phyloP scores from a whole-genome alignment of 495 filamentous ascomycete species.

The Clohesyomyces aquaticus region DNA sequence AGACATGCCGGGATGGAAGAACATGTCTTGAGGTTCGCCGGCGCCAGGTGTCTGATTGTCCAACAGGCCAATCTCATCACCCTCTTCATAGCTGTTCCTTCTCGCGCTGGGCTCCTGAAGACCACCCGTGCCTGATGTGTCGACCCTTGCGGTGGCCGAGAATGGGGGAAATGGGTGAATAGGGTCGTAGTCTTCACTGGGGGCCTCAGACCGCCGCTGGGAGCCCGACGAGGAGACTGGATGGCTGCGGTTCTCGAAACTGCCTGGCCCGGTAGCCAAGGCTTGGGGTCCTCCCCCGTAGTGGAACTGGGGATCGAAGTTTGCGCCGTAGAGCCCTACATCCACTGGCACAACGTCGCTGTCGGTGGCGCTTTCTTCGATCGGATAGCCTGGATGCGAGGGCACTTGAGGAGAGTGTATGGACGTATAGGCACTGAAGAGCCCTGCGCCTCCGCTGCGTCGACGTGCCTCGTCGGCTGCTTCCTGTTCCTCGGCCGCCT shows the following conservation, averaged over 20 bases:
- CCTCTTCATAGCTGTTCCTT: slow-evolving; percentile 90
- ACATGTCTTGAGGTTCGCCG: slow-evolving; percentile 83
- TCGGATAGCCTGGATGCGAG: slow-evolving; percentile 42
- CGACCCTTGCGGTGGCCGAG: slow-evolving; percentile 61
- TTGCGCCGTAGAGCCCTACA: slow-evolving; percentile 72
- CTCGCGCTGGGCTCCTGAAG: slow-evolving; percentile 71
- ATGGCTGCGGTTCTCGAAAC: slow-evolving; percentile 39
- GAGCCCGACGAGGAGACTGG: slow-evolving; percentile 46
- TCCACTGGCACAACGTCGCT: slow-evolving; percentile 75
- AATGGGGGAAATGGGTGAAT: slow-evolving; percentile 67
- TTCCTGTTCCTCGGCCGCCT: slow-evolving; percentile 83
- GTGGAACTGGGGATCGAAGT: slow-evolving; percentile 70
- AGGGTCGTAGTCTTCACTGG: slow-evolving; percentile 47
- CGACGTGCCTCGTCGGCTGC: slow-evolving; percentile 58
- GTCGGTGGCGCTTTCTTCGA: slow-evolving; percentile 58
- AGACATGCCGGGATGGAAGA: slow-evolving; percentile 83
- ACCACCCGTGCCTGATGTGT: slow-evolving; percentile 85
- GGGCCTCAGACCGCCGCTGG: slow-evolving; percentile 43
- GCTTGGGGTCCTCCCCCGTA: slow-evolving; percentile 65
- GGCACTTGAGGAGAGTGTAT: slow-evolving; percentile 35
- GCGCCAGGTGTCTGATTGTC: slow-evolving; percentile 58
- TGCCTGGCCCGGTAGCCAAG: slow-evolving; percentile 33
- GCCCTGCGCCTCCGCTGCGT: slow-evolving; percentile 52
- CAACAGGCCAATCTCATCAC: slow-evolving; percentile 68
- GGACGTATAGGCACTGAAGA: slow-evolving; percentile 41